A percentile compares a stretch with the other conserved stretches of the same genome.
phyloP scores from a whole-genome alignment of 176 grass and related monocot genomes.

The Themeda triandra region DNA sequence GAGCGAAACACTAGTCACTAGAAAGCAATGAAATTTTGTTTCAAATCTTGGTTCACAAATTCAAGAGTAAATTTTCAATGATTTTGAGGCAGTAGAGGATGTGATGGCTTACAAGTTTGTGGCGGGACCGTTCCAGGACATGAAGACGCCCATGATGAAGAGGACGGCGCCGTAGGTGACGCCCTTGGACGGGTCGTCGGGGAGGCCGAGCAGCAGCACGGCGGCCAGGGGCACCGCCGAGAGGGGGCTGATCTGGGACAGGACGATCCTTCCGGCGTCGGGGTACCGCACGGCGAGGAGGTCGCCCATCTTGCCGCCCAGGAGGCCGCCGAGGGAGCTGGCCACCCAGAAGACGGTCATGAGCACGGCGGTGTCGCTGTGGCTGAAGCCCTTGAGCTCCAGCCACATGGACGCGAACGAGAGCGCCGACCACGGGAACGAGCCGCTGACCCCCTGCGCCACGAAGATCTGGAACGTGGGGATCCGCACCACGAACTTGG shows the following conservation, averaged over 20 bases:
- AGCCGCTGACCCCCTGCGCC: slow-evolving; percentile 68
- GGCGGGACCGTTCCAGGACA: slow-evolving; percentile 72
- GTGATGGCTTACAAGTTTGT: slow-evolving; percentile 59
- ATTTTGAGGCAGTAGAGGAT: neutral
- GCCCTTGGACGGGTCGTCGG: slow-evolving; percentile 52
- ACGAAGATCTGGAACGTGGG: slow-evolving; percentile 69
- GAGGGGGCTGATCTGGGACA: slow-evolving; percentile 62
- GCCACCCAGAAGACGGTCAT: slow-evolving; percentile 50
- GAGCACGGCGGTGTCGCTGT: slow-evolving; percentile 42
- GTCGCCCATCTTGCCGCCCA: slow-evolving; percentile 59
- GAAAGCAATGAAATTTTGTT: neutral
- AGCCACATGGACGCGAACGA: slow-evolving; percentile 90
- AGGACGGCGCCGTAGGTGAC: slow-evolving; percentile 36
- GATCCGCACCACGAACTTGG: slow-evolving; percentile 53
- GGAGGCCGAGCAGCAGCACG: slow-evolving; percentile 50
- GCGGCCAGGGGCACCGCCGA: slow-evolving; percentile 56
- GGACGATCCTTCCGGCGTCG: slow-evolving; percentile 52
- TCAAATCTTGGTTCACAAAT: neutral
- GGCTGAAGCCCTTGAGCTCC: slow-evolving; percentile 78
- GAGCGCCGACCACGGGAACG: slow-evolving; percentile 68
- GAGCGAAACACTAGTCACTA: neutral
- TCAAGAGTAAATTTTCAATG: neutral
- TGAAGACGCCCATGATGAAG: slow-evolving; percentile 55
- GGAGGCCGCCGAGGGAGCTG: slow-evolving; percentile 51
- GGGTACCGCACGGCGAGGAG: slow-evolving; percentile 45